Evolutionary conservation across 1,139 yeast species (phyloP), one percentile per base, ranked within the genome.

Genomic region (Diutina neorugosa): DNA sequence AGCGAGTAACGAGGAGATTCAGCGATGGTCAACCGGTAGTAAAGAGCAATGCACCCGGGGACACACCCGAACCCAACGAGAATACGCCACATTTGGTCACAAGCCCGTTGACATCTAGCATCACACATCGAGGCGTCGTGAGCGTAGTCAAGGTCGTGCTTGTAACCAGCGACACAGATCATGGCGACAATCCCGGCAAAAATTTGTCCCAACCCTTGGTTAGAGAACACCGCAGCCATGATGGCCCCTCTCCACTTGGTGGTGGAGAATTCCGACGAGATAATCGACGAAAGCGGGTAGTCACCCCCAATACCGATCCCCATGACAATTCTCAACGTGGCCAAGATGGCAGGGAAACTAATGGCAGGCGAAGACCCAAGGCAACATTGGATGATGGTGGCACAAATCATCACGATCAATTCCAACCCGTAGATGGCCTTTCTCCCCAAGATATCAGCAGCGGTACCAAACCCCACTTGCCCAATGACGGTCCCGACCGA

Each of bases 251-350:
- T 86, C 94, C 95, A 87, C 69, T 85, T 87, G 61, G 95, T 87
- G 55, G 95, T 86, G 42, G 96, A 80, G 63, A 87, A 87, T 73
- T 87, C 96, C 53, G 96, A 84, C 11, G 95, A 84, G 61, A 87
- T 87, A 68, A 87, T 85, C 47, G 98, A 93, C 48, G 98, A 90
- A 70, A 93, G 81, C 62, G 98, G 98, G 72, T 93, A 93, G 73
- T 93, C 98, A 78, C 98, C 98, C 75, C 98, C 98, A 64, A 93
- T 94, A 82, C 98, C 98, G 63, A 93, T 83, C 75, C 96, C 96
- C 88, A 84, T 84, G 57, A 86, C 65, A 59, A 87, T 82, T 80
- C 96, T 84, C 70, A 81, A 82, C 61, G 84, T 81, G n/a, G 83
- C 70, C 58, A 87, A 75, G 54, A 86, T 75, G 53, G 91, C 95